These are phyloP conservation scores for Karstenula rhodostoma DNA, from an alignment of 2,329 filamentous ascomycete genomes.

Conservation along the genomic window DNA sequence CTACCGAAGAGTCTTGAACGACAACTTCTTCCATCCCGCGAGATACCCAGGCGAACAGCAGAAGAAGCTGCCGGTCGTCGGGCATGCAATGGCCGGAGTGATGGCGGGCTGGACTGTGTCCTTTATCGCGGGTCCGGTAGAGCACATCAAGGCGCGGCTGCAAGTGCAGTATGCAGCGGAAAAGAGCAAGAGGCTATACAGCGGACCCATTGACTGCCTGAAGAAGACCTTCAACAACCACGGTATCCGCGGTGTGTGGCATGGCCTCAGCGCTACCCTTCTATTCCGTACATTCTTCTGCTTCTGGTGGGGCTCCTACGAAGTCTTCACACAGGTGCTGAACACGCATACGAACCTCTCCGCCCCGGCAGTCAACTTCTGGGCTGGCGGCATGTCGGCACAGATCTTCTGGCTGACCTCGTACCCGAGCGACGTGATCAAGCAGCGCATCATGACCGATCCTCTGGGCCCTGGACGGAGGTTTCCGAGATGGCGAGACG, in stretches of 20 bases:
- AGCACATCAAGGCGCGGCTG: slow-evolving; percentile 92
- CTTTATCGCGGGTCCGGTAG: slow-evolving; percentile 91
- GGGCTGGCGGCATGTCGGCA: slow-evolving; percentile 91
- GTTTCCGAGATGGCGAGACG: slow-evolving; percentile 81
- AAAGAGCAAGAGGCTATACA: slow-evolving; percentile 81
- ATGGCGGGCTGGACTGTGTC: slow-evolving; percentile 89
- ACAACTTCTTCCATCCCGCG: slow-evolving; percentile 75
- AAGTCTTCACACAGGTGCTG: slow-evolving; percentile 77
- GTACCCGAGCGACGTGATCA: slow-evolving; percentile 92
- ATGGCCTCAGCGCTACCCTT: slow-evolving; percentile 83
- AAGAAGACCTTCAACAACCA: slow-evolving; percentile 71
- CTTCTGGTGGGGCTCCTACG: slow-evolving; percentile 98
- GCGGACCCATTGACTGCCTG: slow-evolving; percentile 85
- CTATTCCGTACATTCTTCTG: slow-evolving; percentile 95
- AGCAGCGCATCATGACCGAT: slow-evolving; percentile 98
- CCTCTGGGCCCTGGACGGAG: slow-evolving; percentile 70
- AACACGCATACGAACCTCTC: slow-evolving; percentile 73
- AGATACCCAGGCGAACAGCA: slow-evolving; percentile 47
- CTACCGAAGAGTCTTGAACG: slow-evolving; percentile 83
- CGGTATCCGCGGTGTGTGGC: slow-evolving; percentile 82
- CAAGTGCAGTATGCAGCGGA: slow-evolving; percentile 91
- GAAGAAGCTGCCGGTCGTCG: slow-evolving; percentile 73
- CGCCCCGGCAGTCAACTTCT: slow-evolving; percentile 89
- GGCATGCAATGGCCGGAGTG: slow-evolving; percentile 87
- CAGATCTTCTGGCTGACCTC: slow-evolving; percentile 95